A percentile compares a stretch with the other conserved stretches of the same genome.
Evolutionary conservation across 1,284 basidiomycete genomes (phyloP).

Genomic region (Melampsora larici-populina): DNA sequence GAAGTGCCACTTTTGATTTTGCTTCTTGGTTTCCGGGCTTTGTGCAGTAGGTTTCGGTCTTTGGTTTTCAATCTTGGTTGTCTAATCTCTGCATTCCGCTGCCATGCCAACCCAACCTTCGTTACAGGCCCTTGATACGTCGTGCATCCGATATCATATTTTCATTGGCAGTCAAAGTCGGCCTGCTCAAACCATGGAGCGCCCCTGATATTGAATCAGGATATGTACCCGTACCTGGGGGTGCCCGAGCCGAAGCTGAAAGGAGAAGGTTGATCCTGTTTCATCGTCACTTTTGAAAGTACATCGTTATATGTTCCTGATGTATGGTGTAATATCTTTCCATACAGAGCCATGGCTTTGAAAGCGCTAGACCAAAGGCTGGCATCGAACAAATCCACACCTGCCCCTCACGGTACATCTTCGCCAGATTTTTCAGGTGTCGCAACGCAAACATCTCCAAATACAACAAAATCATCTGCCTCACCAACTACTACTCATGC

Average conservation of each 20-base stretch:
- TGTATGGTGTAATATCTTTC: conserved; percentile 42
- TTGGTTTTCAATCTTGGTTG: not conserved
- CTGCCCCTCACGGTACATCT: conserved; percentile 1
- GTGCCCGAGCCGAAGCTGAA: conserved; percentile 90
- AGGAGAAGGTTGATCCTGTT: conserved; percentile 67
- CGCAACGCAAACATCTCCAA: conserved; percentile 10
- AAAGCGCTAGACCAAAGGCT: conserved; percentile 91
- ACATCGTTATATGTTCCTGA: not conserved
- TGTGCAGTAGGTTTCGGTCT: conserved; percentile 65
- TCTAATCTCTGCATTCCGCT: not conserved
- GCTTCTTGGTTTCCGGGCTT: conserved; percentile 94
- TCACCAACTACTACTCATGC: not conserved
- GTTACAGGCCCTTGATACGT: conserved; percentile 62
- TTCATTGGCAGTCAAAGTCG: conserved; percentile 62
- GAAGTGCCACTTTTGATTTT: conserved; percentile 94
- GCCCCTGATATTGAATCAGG: conserved; percentile 64
- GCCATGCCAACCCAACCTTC: not conserved
- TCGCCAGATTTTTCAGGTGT: conserved; percentile 27
- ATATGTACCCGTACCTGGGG: conserved; percentile 74
- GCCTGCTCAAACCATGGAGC: conserved; percentile 76
- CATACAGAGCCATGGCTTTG: conserved; percentile 76
- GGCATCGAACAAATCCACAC: conserved; percentile 56
- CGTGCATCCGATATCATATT: conserved; percentile 68
- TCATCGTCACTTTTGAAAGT: not conserved
- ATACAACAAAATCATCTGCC: not conserved